Conservation (phyloP, 345 rosid genomes). For the Ceriops zippeliana region DNA sequence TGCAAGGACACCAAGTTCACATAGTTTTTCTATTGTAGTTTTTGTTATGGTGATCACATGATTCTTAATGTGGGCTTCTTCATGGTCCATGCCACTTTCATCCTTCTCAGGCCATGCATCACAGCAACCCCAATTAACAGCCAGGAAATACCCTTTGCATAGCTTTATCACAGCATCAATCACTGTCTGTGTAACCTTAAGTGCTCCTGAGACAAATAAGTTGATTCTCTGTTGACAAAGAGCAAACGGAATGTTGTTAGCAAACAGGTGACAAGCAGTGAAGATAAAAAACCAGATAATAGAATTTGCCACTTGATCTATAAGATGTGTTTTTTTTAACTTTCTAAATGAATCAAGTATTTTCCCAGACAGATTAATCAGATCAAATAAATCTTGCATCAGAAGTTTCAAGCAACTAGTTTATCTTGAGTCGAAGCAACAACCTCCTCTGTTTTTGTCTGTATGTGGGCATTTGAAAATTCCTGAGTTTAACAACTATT, state of each 20-base stretch:
- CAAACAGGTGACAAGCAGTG: neutral
- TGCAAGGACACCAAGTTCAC: slow-evolving; percentile 69
- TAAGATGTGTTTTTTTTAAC: neutral
- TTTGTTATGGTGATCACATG: slow-evolving; percentile 45
- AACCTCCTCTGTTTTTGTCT: too few relatives aligned
- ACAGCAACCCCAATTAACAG: slow-evolving; percentile 34
- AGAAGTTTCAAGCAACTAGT: too few relatives aligned
- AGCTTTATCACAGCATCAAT: slow-evolving; percentile 56
- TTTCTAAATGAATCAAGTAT: too few relatives aligned
- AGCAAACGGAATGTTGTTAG: slow-evolving; percentile 6
- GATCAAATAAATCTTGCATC: too few relatives aligned
- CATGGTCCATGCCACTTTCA: slow-evolving; percentile 20
- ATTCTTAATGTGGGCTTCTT: slow-evolving; percentile 28
- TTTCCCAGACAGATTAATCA: too few relatives aligned
- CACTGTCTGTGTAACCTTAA: slow-evolving; percentile 55
- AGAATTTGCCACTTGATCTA: slow-evolving; percentile 4
- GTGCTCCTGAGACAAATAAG: slow-evolving; percentile 49
- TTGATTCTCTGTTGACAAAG: slow-evolving; percentile 50
- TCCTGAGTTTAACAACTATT: too few relatives aligned
- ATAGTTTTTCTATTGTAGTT: slow-evolving; percentile 48
- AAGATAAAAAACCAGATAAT: neutral
- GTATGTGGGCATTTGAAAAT: too few relatives aligned
- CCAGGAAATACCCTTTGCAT: slow-evolving; percentile 53
- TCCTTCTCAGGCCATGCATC: slow-evolving; percentile 31
- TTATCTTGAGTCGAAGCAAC: too few relatives aligned